Evolutionary conservation across 1,284 basidiomycete genomes (phyloP).

Genomic region (Pholiota adiposa): DNA sequence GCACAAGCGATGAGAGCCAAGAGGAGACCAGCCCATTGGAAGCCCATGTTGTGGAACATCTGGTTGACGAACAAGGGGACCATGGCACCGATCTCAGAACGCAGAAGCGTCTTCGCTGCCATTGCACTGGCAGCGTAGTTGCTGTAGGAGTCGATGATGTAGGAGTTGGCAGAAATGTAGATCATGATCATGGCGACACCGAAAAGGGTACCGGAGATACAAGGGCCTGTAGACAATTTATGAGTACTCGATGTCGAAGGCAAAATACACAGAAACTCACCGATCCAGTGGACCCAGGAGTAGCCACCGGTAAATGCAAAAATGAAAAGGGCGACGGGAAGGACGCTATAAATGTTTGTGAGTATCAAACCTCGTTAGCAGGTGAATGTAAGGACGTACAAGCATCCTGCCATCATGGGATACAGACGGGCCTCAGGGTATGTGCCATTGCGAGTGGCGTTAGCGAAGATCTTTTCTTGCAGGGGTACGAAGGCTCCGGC

Average conservation of each 20-base stretch:
- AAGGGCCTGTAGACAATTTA: constrained; percentile 26
- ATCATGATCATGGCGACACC: constrained; percentile 45
- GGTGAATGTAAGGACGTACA: constrained; percentile 35
- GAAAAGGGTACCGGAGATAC: constrained; percentile 39
- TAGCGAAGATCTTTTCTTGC: constrained; percentile 38
- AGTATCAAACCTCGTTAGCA: not conserved
- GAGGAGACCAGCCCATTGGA: constrained; percentile 43
- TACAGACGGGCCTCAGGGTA: constrained; percentile 58
- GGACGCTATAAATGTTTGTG: constrained; percentile 27
- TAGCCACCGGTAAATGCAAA: constrained; percentile 52
- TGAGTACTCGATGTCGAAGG: not conserved
- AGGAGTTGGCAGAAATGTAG: constrained; percentile 47
- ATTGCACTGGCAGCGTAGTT: constrained; percentile 46
- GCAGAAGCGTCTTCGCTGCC: constrained; percentile 45
- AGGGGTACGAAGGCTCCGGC: constrained; percentile 36
- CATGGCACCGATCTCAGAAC: constrained; percentile 40
- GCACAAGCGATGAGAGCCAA: constrained; percentile 36
- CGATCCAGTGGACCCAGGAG: constrained; percentile 40
- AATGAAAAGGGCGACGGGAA: constrained; percentile 41
- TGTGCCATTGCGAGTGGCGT: constrained; percentile 40
- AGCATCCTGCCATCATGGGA: constrained; percentile 51
- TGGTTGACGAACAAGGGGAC: constrained; percentile 43
- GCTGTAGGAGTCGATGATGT: constrained; percentile 47
- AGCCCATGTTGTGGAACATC: constrained; percentile 45
- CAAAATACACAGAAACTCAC: constrained; percentile 15